Conservation (phyloP, 1,139 yeast species). For the Hyphopichia khmerensis region DNA sequence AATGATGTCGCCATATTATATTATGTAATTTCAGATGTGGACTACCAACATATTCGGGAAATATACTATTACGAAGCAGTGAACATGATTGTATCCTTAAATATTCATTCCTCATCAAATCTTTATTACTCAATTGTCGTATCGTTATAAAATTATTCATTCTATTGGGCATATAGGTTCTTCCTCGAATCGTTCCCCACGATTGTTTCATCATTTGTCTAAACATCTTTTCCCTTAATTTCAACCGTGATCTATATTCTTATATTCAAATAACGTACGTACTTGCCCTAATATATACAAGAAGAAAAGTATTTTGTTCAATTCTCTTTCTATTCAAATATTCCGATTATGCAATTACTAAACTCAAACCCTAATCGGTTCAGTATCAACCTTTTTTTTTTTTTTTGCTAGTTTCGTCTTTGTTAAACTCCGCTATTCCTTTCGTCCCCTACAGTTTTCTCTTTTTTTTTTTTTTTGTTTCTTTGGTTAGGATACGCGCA, state of each 20-base stretch:
- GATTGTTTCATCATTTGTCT: too few species aligned
- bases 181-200: too few species aligned
- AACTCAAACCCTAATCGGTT: background rate
- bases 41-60: conserved; percentile 43
- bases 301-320: too few species aligned
- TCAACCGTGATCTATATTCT: too few species aligned
- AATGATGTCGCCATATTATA: conserved; percentile 46
- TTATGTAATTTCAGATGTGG: conserved; percentile 50
- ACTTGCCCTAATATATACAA: too few species aligned
- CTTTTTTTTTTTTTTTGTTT: too few species aligned
- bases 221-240: too few species aligned
- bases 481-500: too few species aligned
- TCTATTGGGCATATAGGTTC: background rate
- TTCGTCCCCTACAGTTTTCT: background rate
- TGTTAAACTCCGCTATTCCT: background rate
- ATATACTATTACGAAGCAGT: conserved; percentile 11
- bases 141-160: background rate
- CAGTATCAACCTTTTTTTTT: background rate
- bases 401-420: too few species aligned
- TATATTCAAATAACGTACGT: too few species aligned
- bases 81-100: conserved; percentile 11
- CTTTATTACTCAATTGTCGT: conserved; percentile 1
- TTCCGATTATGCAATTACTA: too few species aligned
- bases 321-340: too few species aligned
- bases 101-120: conserved; percentile 1